phyloP scores from a whole-genome alignment of 2,329 filamentous ascomycete species.

The Ophiostoma australiae region DNA sequence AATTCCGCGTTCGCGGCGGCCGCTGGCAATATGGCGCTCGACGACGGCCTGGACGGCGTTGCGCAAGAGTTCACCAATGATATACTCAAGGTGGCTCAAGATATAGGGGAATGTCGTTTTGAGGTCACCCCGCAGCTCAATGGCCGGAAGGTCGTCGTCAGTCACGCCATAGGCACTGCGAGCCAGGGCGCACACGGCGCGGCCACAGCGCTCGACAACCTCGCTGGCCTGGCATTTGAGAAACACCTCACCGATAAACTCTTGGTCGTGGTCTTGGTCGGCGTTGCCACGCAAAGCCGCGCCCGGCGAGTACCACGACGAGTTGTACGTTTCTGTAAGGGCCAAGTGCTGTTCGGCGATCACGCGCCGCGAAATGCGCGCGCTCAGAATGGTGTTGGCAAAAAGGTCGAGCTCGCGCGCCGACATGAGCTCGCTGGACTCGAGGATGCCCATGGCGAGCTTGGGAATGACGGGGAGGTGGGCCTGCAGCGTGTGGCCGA shows the following conservation, averaged over 20 bases:
- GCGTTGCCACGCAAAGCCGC: conserved; percentile 60
- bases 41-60: conserved; percentile 93
- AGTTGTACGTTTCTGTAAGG: conserved; percentile 88
- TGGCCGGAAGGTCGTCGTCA: conserved; percentile 67
- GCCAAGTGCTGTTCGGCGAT: conserved; percentile 97
- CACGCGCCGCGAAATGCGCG: conserved; percentile 91
- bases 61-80: conserved; percentile 86
- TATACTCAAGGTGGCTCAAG: conserved; percentile 92
- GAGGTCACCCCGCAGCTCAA: conserved; percentile 77
- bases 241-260: conserved; percentile 92
- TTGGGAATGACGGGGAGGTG: conserved; percentile 93
- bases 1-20: background rate
- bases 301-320: conserved; percentile 81
- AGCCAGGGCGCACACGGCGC: conserved; percentile 68
- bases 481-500: conserved; percentile 74
- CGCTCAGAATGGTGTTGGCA: conserved; percentile 89
- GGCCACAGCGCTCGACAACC: conserved; percentile 77
- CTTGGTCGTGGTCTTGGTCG: conserved; percentile 43
- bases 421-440: conserved; percentile 79
- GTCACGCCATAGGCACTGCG: conserved; percentile 65
- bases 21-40: conserved; percentile 53
- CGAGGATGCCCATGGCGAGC: conserved; percentile 86
- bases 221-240: conserved; percentile 87
- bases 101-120: conserved; percentile 95
- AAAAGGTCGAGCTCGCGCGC: conserved; percentile 81